Conservation (phyloP, 2,329 filamentous ascomycete genomes). For the Pseudocercospora cruenta region DNA sequence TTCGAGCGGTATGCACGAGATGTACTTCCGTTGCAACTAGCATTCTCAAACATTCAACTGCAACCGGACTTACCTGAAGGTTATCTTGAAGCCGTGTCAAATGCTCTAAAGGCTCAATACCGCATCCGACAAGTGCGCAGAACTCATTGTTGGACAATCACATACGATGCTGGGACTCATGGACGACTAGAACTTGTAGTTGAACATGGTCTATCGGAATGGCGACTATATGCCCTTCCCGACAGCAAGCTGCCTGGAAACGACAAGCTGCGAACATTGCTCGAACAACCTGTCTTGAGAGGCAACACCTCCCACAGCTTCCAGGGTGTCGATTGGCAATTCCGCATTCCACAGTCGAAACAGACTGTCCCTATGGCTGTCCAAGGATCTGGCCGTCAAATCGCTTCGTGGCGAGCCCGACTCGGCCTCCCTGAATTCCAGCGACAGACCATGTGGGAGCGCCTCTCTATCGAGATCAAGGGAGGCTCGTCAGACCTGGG, state of each 20-base stretch:
- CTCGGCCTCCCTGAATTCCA: conserved; percentile 44
- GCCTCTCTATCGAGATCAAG: conserved; percentile 45
- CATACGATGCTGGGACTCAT: conserved; percentile 39
- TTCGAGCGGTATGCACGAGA: conserved; percentile 30
- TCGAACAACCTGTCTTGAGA: conserved; percentile 35
- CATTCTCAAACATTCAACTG: neutral
- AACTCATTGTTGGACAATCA: conserved; percentile 45
- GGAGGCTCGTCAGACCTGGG: conserved; percentile 21
- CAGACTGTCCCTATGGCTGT: conserved; percentile 28
- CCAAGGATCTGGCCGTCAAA: conserved; percentile 23
- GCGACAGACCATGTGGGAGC: conserved; percentile 49
- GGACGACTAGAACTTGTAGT: conserved; percentile 46
- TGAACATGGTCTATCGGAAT: conserved; percentile 21
- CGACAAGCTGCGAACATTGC: conserved; percentile 25
- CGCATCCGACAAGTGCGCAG: conserved; percentile 40
- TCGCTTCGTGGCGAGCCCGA: conserved; percentile 43
- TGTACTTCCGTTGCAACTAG: conserved; percentile 28
- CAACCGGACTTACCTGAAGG: neutral
- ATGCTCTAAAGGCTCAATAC: conserved; percentile 41
- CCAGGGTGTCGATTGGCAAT: conserved; percentile 45
- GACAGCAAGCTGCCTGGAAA: conserved; percentile 25
- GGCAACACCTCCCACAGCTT: conserved; percentile 27
- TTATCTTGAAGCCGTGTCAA: neutral
- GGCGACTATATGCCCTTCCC: conserved; percentile 37
- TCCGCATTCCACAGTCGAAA: conserved; percentile 46